phyloP scores from a whole-genome alignment of 352 stramenopile species.

The Plasmopara viticola region DNA sequence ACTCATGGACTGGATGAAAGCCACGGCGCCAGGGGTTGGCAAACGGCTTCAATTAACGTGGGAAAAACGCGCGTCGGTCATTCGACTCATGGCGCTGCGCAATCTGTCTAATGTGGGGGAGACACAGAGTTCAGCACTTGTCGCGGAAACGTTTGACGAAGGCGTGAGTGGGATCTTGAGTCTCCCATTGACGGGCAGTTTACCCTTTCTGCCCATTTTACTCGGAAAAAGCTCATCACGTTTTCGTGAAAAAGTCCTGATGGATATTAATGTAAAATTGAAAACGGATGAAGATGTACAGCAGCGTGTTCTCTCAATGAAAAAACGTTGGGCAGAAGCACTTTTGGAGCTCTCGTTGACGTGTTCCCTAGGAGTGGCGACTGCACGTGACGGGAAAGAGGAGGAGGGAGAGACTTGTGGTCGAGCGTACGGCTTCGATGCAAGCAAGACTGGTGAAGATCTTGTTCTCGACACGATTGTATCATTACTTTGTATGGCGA shows the following conservation, averaged over 20 bases:
- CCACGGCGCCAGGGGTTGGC: slow-evolving; percentile 50
- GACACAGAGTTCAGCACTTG: slow-evolving; percentile 9
- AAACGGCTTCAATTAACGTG: slow-evolving; percentile 63
- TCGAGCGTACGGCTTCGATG: slow-evolving; percentile 55
- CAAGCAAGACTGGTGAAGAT: slow-evolving; percentile 69
- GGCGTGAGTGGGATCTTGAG: slow-evolving; percentile 48
- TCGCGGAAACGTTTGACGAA: slow-evolving; percentile 55
- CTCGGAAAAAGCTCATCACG: slow-evolving; percentile 40
- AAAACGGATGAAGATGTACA: slow-evolving; percentile 73
- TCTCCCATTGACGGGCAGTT: slow-evolving; percentile 54
- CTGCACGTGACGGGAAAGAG: slow-evolving; percentile 4
- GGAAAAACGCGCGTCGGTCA: slow-evolving; percentile 64
- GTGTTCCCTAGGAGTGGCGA: slow-evolving; percentile 33
- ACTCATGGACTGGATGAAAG: slow-evolving; percentile 65
- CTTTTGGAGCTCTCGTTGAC: slow-evolving; percentile 66
- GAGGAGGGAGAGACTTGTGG: slow-evolving; percentile 17
- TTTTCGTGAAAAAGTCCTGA: slow-evolving; percentile 73
- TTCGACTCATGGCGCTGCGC: slow-evolving; percentile 56
- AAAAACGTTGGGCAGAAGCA: slow-evolving; percentile 66
- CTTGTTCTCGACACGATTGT: slow-evolving; percentile 80
- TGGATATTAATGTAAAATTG: slow-evolving; percentile 85
- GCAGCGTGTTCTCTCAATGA: slow-evolving; percentile 68
- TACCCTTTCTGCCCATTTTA: slow-evolving; percentile 69
- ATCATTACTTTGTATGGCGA: slow-evolving; percentile 65
- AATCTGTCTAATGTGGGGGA: slow-evolving; percentile 40